A percentile compares a stretch with the other conserved stretches of the same genome.
These are phyloP conservation scores for Diplodia sapinea DNA, from an alignment of 2,329 filamentous ascomycete genomes.

Conservation along the genomic window DNA sequence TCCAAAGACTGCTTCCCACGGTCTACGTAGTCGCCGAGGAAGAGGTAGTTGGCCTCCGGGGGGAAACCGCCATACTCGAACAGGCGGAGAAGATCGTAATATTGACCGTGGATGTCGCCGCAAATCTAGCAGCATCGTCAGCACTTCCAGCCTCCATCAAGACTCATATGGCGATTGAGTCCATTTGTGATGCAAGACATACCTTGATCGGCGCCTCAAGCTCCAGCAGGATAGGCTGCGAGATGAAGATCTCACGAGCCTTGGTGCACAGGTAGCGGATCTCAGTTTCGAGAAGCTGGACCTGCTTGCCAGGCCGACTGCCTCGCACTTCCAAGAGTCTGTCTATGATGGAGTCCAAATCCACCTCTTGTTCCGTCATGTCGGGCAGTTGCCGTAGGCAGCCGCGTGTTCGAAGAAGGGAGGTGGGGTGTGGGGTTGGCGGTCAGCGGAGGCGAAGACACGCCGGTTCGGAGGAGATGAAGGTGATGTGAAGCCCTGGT, in stretches of 20 bases:
- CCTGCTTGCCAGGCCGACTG: slow-evolving; percentile 97
- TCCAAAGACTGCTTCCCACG: slow-evolving; percentile 98
- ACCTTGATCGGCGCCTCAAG: slow-evolving; percentile 99
- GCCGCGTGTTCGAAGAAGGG: slow-evolving; percentile 22
- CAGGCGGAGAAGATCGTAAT: slow-evolving; percentile 94
- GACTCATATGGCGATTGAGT: slow-evolving; percentile 33
- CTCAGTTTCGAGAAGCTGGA: slow-evolving; percentile 93
- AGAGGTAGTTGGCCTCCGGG: slow-evolving; percentile 98
- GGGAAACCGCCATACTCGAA: slow-evolving; percentile 99
- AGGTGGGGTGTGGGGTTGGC: slow-evolving; percentile 25
- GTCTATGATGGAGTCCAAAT: slow-evolving; percentile 99
- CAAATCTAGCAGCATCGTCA: slow-evolving; percentile 72
- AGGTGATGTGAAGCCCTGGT: slow-evolving; percentile 32
- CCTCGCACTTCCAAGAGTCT: slow-evolving; percentile 95
- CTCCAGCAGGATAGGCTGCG: slow-evolving; percentile 95
- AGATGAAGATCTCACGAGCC: slow-evolving; percentile 99
- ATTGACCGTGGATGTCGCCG: slow-evolving; percentile 98
- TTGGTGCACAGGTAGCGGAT: slow-evolving; percentile 98
- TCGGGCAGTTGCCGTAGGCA: slow-evolving; percentile 49
- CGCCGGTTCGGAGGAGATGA: slow-evolving; percentile 27
- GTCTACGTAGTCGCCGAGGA: slow-evolving; percentile 98
- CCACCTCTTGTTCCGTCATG: slow-evolving; percentile 89
- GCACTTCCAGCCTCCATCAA: not conserved
- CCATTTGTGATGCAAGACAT: slow-evolving; percentile 36
- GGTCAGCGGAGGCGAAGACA: slow-evolving; percentile 29